These are phyloP conservation scores for Heterobasidion parviporum DNA, from an alignment of 1,284 basidiomycete genomes.

Conservation along the genomic window DNA sequence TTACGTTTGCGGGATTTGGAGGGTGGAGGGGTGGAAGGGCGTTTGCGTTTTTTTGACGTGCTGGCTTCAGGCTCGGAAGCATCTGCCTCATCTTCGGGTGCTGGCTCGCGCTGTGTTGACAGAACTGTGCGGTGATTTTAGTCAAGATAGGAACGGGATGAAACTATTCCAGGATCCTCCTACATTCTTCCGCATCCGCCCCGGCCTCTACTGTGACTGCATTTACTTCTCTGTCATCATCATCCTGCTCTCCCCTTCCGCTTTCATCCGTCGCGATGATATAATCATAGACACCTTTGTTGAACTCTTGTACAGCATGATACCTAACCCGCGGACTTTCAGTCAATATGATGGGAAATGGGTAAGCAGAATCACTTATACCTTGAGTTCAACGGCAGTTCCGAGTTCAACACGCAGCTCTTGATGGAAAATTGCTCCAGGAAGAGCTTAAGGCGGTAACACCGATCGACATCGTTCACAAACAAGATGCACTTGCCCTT, in stretches of 20 bases:
- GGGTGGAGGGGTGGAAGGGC: constrained; percentile 8
- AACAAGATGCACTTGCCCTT: constrained; percentile 96
- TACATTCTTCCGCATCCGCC: constrained; percentile 36
- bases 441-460: constrained; percentile 93
- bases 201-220: constrained; percentile 27
- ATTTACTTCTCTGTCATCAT: constrained; percentile 29
- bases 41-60: constrained; percentile 15
- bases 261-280: constrained; percentile 97
- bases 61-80: constrained; percentile 10
- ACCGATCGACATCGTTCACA: constrained; percentile 94
- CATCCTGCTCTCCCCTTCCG: constrained; percentile 44
- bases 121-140: constrained; percentile 29
- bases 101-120: constrained; percentile 43
- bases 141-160: not conserved
- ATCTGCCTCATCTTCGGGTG: constrained; percentile 10
- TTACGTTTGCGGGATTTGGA: constrained; percentile 13
- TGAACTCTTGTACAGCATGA: constrained; percentile 98
- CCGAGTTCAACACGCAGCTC: constrained; percentile 93
- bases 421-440: constrained; percentile 97
- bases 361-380: constrained; percentile 15
- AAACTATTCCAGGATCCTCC: constrained; percentile 12
- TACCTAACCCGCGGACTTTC: constrained; percentile 45
- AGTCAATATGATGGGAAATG: constrained; percentile 2
- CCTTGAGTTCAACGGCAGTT: constrained; percentile 92
- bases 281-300: constrained; percentile 97